These are phyloP conservation scores for Xylariaceae sp. DNA, from an alignment of 2,329 filamentous ascomycete genomes.

Conservation along the genomic window DNA sequence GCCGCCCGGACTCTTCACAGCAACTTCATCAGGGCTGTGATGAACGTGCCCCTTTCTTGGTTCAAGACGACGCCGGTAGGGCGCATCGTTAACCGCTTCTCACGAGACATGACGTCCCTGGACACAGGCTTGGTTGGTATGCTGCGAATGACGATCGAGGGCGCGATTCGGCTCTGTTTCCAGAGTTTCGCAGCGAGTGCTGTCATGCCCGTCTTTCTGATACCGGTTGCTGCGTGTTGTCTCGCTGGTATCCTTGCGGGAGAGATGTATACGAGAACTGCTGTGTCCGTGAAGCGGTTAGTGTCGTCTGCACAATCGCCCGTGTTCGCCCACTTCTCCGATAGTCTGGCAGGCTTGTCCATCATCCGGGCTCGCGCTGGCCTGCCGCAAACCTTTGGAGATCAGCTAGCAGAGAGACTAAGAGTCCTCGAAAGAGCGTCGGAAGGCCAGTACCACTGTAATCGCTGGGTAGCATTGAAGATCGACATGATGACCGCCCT, in stretches of 20 bases:
- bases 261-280: conserved; percentile 41
- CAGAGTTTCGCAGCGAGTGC: conserved; percentile 36
- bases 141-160: conserved; percentile 40
- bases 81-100: conserved; percentile 50
- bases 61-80: conserved; percentile 50
- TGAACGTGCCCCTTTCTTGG: conserved; percentile 52
- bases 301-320: conserved; percentile 42
- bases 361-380: conserved; percentile 47
- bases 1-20: conserved; percentile 49
- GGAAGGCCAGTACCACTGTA: conserved; percentile 50
- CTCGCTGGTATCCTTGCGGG: conserved; percentile 35
- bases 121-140: conserved; percentile 43
- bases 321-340: conserved; percentile 52
- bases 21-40: conserved; percentile 45
- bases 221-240: conserved; percentile 37
- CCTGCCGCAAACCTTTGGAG: conserved; percentile 43
- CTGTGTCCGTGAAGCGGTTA: conserved; percentile 38
- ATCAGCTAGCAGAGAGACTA: conserved; percentile 46
- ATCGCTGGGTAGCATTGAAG: conserved; percentile 52
- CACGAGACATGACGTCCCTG: conserved; percentile 52
- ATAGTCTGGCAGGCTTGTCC: conserved; percentile 45
- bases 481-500: conserved; percentile 50
- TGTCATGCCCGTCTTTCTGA: conserved; percentile 39
- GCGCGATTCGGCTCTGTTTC: conserved; percentile 28
- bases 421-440: conserved; percentile 41